Evolutionary conservation across 768 basidiomycete genomes (phyloP), one percentile per base, ranked within the genome.

Genomic region (Russula griseocarnosa): DNA sequence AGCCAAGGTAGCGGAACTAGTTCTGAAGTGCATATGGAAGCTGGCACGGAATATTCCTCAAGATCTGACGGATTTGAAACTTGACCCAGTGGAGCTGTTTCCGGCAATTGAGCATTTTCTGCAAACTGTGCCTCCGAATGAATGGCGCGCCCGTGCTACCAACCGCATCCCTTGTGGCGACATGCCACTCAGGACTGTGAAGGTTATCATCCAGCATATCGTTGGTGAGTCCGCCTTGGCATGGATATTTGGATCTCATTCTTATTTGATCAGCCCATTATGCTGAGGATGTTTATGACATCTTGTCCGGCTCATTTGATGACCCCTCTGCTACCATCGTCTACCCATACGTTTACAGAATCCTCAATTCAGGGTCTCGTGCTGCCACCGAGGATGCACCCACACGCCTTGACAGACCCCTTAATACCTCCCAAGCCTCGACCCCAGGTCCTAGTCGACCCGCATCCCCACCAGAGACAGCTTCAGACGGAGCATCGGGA

Each of bases 21-120:
- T 93, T 20, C 75, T 94, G 63, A 96, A 98, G 78, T 99, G 97
- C 75, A 85, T 99, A 30, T 98, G 97, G 97, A 99, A 99, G 76
- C 78, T 98, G 61, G 94, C 94, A 6, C 83, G 95, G 67, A 95
- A 92, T 67, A 92, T 98, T 54, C 94, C 94, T 6, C 91, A 94
- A 71, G 93, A 95, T 73, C 81, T 99, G 52, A 83, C 83, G 66
- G 88, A 92, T 49, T 79, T 84, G 5, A 80, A 84, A 22, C 79
- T 99, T 40, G 90, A 93, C 72, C 90, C 94, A 22, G 87, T 92
- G 20, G 91, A 94, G 69, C 76, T 99, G 36, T 89, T 98, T 72
- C 88, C 88, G 18, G 89, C 94, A 5, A 88, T 99, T 66, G 97
- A 99, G 73, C 86, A 92, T 66, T 98, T 99, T 76, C 74, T 98